Evolutionary conservation across 371 early-diverging fungal species (phyloP), one percentile per base, ranked within the genome.

Genomic region (Cokeromyces recurvatus): DNA sequence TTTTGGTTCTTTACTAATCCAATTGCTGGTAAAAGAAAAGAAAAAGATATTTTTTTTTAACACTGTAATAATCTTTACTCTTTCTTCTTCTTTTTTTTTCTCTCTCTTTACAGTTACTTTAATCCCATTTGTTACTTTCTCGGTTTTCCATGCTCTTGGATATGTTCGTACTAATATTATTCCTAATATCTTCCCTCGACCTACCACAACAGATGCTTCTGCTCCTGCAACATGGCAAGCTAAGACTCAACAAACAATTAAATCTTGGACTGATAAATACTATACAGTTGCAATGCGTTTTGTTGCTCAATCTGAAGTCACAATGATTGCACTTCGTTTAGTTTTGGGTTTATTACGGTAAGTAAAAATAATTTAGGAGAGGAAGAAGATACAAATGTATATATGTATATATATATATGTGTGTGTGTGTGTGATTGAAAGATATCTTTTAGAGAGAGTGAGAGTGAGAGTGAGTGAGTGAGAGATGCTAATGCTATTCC

Each of bases 121-220:
- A 57, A 59, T 93, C 53, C 95, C 95, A 19, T 94, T 80, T 51
- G 78, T 71, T 4, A 84, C 85, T 44, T 94, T 90, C 57, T 92
- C 95, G 19, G 58, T 85, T 48, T 89, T 92, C 76, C 92, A 94
- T 57, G 77, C 85, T 4, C 66, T 89, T 46, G 84, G 82, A 48
- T 94, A 88, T 65, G 52, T 81, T 31, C 83, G 91, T 46, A 78
- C 82, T 17, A 85, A 86, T 43, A 49, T 92, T 48, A 68, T 92
- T 21, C 89, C 89, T 7, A 70, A 74, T 20, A 38, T 90, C 20
- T 72, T 84, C 59, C 89, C 91, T n/a, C 67, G 76, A 20, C 47
- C 76, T n/a, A 54, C 64, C n/a, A 53, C 64, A 55, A 47, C 66
- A 2, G 64, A 67, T 50, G 36, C 43, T 31, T 6, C 11, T 11